Conservation (phyloP, 306 rosid species). For the Sicyos edulis region DNA sequence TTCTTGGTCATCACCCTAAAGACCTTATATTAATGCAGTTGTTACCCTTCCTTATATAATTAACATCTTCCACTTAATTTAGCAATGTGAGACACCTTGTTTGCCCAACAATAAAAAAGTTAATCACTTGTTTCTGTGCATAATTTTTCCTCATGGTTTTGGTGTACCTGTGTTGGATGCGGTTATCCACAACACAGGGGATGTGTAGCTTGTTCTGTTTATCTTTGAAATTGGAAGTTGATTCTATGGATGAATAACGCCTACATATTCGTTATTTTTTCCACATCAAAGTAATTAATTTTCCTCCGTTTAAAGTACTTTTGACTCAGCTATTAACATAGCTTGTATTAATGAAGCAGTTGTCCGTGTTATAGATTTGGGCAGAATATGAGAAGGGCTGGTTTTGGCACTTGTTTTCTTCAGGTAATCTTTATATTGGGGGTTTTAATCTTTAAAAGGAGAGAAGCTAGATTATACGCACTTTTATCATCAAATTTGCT, state of each 20-base stretch:
- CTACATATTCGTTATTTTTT: neutral
- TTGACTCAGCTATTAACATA: neutral
- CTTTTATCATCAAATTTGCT: neutral
- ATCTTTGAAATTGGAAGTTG: neutral
- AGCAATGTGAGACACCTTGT: no score
- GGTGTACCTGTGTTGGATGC: neutral
- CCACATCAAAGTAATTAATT: neutral
- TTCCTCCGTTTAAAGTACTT: neutral
- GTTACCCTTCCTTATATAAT: no score
- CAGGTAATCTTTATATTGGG: slow-evolving; percentile 46
- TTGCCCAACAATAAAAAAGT: neutral
- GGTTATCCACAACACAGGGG: neutral
- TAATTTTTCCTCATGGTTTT: neutral
- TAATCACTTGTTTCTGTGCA: neutral
- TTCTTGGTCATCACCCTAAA: no score
- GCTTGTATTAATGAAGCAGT: slow-evolving; percentile 45
- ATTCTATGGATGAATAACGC: neutral
- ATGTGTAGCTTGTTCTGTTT: neutral
- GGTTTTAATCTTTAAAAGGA: neutral
- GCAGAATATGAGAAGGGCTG: slow-evolving; percentile 92
- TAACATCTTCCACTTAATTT: no score
- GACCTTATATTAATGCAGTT: no score
- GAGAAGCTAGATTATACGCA: neutral
- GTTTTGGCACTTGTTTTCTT: slow-evolving; percentile 62
- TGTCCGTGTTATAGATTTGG: slow-evolving; percentile 95